Base-by-base conservation (phyloP, 2,329 filamentous ascomycete genomes). In the Penicillium sp. region DNA sequence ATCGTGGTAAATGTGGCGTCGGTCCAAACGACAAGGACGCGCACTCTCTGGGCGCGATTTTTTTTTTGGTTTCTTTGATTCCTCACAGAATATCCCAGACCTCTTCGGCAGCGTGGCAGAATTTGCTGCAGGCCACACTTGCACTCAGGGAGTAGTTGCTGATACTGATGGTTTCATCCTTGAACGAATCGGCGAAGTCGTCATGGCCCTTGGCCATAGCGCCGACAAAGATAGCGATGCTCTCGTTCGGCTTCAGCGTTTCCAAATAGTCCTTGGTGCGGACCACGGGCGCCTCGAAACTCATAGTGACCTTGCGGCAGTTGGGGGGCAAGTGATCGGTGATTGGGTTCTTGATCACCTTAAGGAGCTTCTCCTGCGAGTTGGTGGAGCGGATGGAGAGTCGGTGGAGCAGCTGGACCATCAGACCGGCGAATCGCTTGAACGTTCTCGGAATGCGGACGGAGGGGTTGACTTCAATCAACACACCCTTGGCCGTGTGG, bases 51-150 rank as follows among this genome's bases (percentile, higher is more conserved):
- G 36, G 57, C 49, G 55, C 57, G 46, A 55, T 53, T 51, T 57
- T 27, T 27, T 32, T 45, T 19, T 29, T 16, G 18, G 2, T 57
- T 38, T 26, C 8, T 30, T 45, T 30, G 47, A 32, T 16, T 27
- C 40, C 30, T 81, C 86, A 99, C 68, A 97, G 84, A 65, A 99
- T 89, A 70, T 90, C 86, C 94, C 94, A 99, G 34, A 88, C 88
- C 74, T 99, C 94, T 77, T 99, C 94, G 40, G 92, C 93, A 38
- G 93, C 94, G 76, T 99, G 94, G 76, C 94, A 97, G 81, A 99
- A 97, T 76, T 97, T 99, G 84, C 93, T 97, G 82, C 94, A 99
- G 40, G 94, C 93, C 59, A 99, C 94, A 79, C 93, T 97, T 58
- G 94, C 94, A 69, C 91, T 96, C 60, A 99, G 82, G 70, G 92